Conservation (phyloP, 164 flowering plant species). For the Vitis rupestris region DNA sequence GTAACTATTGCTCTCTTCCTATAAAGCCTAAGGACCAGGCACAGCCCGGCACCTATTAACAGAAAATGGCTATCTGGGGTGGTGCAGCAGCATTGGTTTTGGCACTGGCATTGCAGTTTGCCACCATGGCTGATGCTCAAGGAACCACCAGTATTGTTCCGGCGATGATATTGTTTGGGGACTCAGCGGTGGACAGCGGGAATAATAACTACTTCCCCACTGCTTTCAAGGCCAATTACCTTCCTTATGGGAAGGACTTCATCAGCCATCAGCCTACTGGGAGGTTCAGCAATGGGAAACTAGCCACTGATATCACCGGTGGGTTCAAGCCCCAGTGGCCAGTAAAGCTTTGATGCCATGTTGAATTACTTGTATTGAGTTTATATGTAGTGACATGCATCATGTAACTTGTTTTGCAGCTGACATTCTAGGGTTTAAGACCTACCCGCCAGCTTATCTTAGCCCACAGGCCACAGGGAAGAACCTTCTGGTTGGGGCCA, state of each 20-base stretch:
- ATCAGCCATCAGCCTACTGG: constrained; percentile 67
- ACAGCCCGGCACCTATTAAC: too few species aligned
- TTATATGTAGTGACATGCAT: background rate
- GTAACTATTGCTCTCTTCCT: too few species aligned
- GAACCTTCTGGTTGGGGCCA: constrained; percentile 82
- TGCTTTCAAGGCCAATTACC: constrained; percentile 74
- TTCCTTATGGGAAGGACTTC: constrained; percentile 93
- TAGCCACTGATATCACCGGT: constrained; percentile 94
- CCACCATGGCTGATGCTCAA: constrained; percentile 13
- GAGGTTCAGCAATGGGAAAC: constrained; percentile 92
- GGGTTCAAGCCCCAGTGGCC: background rate
- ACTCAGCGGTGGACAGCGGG: constrained; percentile 86
- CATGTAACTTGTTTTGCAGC: constrained; percentile 42
- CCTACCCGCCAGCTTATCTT: constrained; percentile 75
- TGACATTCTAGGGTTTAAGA: constrained; percentile 80
- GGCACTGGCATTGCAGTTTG: background rate
- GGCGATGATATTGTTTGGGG: constrained; percentile 83
- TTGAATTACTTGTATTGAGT: background rate
- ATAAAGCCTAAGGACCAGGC: too few species aligned
- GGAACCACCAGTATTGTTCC: constrained; percentile 52
- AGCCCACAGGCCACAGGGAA: constrained; percentile 91
- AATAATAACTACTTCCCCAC: constrained; percentile 84
- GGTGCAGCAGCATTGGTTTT: constrained; percentile 1
- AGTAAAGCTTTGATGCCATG: too few species aligned
- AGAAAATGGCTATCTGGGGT: too few species aligned